Base-by-base conservation (phyloP, 495 filamentous ascomycete species). In the Penicillium cataractarum region DNA sequence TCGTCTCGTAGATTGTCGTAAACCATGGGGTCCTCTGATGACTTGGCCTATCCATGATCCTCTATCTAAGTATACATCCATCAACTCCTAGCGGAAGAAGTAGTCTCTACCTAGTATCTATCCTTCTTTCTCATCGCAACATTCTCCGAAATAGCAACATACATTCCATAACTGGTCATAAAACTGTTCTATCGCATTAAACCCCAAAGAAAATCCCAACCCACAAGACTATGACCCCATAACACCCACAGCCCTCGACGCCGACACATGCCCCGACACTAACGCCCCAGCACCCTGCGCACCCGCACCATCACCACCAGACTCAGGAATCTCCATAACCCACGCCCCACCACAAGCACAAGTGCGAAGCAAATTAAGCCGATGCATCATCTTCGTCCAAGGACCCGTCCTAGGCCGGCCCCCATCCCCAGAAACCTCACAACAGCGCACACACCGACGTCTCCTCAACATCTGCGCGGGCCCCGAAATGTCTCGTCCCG, bases 301-400 rank as follows among this genome's bases (percentile, higher is more conserved):
- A 53, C 19, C 17, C 9, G 31, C 44, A 53, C 19, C 17, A 26
- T 32, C 42, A 46, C 8, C 10, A 31, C 22, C 44, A 64, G 55
- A 10, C 22, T 63, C 66, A 52, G 50, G 37, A 58, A 46, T 9
- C 55, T 72, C 74, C 61, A 78, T 46, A 44, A 74, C 68, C 78
- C 78, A 82, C 72, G 76, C 74, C 15, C 78, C 79, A 29, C 77
- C 75, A 65, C 79, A 82, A 55, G 80, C 71, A 76, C 79, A 82
- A 60, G 65, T 67, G 24, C 79, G 62, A 57, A 82, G 51, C 59
- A 80, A 49, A 37, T 71, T 75, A 72, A 80, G 56, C 58, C 77
- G 78, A 33, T 68, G 69, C 56, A 78, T 70, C 77, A 82, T 74
- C 17, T 73, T 73, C 37, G 77, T 78, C 52, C 73, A 76, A 26